Evolutionary conservation across 1,139 yeast genomes (phyloP).

Genomic region (Hyphopichia khmerensis): DNA sequence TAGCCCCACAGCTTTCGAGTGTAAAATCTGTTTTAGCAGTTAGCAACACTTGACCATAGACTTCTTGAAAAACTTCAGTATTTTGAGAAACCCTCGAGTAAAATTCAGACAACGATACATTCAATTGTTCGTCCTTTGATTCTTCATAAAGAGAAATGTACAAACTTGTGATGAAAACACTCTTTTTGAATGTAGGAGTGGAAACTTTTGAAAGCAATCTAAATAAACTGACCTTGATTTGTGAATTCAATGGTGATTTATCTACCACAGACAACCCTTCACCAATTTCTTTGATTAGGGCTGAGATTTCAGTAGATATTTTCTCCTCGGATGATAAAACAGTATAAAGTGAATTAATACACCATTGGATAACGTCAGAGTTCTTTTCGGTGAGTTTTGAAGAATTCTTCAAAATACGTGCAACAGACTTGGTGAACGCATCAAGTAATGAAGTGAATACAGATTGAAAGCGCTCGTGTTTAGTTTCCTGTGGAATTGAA

Average conservation of each 20-base stretch:
- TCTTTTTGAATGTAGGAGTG: slow-evolving; percentile 8
- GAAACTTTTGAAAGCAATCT: slow-evolving; percentile 21
- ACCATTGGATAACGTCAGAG: slow-evolving; percentile 5
- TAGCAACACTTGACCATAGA: slow-evolving; percentile 9
- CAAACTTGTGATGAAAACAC: slow-evolving; percentile 16
- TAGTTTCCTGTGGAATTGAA: not conserved
- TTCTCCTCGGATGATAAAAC: slow-evolving; percentile 1
- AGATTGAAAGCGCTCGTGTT: not conserved
- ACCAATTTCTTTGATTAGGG: slow-evolving; percentile 6
- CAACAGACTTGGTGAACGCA: not conserved
- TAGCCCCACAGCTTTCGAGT: slow-evolving; percentile 5
- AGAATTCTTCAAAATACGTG: not conserved
- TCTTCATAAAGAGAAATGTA: slow-evolving; percentile 16
- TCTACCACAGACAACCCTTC: not conserved
- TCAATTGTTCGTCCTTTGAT: slow-evolving; percentile 3
- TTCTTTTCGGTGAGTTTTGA: not conserved
- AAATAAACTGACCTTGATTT: slow-evolving; percentile 23
- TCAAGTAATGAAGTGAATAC: not conserved
- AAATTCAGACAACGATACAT: slow-evolving; percentile 11
- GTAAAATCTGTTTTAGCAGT: slow-evolving; percentile 9
- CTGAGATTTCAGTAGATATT: not conserved
- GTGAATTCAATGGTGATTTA: not conserved
- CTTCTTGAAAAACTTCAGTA: slow-evolving; percentile 8
- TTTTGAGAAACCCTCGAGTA: slow-evolving; percentile 10
- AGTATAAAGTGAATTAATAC: slow-evolving; percentile 5